Percentiles rank a stretch among this genome's conserved stretches.
phyloP scores from a whole-genome alignment of 805 yeast species.

The Yarrowia sp. region DNA sequence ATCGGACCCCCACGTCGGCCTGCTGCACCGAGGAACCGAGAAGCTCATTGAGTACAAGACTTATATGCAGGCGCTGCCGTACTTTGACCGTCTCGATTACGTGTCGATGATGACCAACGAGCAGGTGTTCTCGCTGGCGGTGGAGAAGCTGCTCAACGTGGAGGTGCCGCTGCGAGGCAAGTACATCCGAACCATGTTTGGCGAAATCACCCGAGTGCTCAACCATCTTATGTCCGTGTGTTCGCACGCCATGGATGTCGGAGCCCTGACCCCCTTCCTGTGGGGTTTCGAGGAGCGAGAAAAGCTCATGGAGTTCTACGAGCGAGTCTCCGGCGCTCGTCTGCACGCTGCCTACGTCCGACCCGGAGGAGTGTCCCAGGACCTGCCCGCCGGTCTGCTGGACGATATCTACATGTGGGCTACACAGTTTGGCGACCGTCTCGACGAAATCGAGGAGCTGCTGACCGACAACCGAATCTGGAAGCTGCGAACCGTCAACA shows the following conservation, averaged over 20 bases:
- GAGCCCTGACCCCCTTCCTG: conserved; percentile 89
- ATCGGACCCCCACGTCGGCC: conserved; percentile 87
- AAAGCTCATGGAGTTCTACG: conserved; percentile 90
- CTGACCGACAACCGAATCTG: conserved; percentile 90
- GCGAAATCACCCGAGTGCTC: conserved; percentile 82
- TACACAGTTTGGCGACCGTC: conserved; percentile 90
- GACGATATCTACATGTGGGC: conserved; percentile 97
- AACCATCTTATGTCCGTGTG: conserved; percentile 87
- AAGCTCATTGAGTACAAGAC: conserved; percentile 86
- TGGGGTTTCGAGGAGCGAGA: conserved; percentile 97
- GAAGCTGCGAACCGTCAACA: conserved; percentile 83
- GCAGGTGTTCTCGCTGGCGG: conserved; percentile 81
- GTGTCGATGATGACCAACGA: conserved; percentile 90
- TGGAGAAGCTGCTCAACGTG: conserved; percentile 80
- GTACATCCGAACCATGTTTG: conserved; percentile 83
- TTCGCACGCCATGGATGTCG: conserved; percentile 93
- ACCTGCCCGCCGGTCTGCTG: conserved; percentile 81
- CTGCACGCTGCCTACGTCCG: conserved; percentile 86
- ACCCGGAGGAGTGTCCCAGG: conserved; percentile 93
- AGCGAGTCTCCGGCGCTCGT: conserved; percentile 89
- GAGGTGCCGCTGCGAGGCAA: conserved; percentile 87
- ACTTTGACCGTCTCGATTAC: conserved; percentile 86
- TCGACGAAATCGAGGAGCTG: conserved; percentile 89
- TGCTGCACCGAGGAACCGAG: conserved; percentile 88
- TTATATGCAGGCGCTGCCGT: conserved; percentile 86